A percentile compares a stretch with the other conserved stretches of the same genome.
phyloP scores from a whole-genome alignment of 306 rosid genomes.

The Casuarina equisetifolia region DNA sequence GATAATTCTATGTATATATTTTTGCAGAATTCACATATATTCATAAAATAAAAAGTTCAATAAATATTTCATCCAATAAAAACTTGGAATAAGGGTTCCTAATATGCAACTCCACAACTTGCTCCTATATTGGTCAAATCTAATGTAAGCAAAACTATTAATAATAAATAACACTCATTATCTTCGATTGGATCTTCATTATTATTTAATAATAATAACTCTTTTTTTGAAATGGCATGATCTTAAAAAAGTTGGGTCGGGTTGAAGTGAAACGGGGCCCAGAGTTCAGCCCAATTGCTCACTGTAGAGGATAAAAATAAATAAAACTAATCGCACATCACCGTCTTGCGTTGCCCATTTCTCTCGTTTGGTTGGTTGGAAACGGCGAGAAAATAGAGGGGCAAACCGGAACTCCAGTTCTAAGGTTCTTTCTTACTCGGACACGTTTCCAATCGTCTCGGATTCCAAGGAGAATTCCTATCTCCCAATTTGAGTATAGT shows the following conservation, averaged over 20 bases:
- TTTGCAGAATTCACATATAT: too few relatives aligned
- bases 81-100: too few relatives aligned
- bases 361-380: neutral
- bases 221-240: too few relatives aligned
- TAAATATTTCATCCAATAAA: too few relatives aligned
- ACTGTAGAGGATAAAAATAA: neutral
- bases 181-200: too few relatives aligned
- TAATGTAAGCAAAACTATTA: too few relatives aligned
- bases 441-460: neutral
- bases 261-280: neutral
- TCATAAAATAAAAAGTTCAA: too few relatives aligned
- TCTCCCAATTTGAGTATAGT: slow-evolving; percentile 1
- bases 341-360: neutral
- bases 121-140: too few relatives aligned
- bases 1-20: too few relatives aligned
- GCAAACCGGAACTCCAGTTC: neutral
- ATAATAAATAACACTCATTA: too few relatives aligned
- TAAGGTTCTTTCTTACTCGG: neutral
- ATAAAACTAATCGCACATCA: neutral
- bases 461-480: neutral
- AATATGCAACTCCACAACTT: too few relatives aligned
- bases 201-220: too few relatives aligned
- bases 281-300: neutral
- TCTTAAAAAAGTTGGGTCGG: neutral
- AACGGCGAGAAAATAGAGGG: neutral